A percentile compares a stretch with the other conserved stretches of the same genome.
phyloP scores from a whole-genome alignment of 305 asterid genomes.

The Fraxinus albicans region DNA sequence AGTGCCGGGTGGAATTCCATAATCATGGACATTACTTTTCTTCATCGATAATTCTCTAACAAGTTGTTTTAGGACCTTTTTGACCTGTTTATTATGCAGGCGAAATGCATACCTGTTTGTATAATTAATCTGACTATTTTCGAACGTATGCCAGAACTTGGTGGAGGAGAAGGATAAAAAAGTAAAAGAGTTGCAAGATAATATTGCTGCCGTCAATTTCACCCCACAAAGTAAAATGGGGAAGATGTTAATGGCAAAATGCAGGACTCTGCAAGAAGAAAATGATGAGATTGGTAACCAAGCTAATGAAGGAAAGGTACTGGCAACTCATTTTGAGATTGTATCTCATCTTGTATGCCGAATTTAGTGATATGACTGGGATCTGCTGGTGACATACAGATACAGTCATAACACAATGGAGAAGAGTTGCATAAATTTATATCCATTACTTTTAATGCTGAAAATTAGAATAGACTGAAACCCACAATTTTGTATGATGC shows the following conservation, averaged over 20 bases:
- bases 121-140: not conserved
- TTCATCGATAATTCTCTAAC: not conserved
- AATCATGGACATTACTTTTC: not conserved
- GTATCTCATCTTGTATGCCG: slow-evolving; percentile 1
- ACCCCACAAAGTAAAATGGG: slow-evolving; percentile 99
- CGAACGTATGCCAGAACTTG: slow-evolving; percentile 57
- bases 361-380: not conserved
- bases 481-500: not conserved
- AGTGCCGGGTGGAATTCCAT: not conserved
- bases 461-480: not conserved
- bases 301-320: slow-evolving; percentile 98
- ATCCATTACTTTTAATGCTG: slow-evolving; percentile 15
- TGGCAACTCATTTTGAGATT: slow-evolving; percentile 12
- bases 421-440: not conserved
- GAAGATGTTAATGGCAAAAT: slow-evolving; percentile 92
- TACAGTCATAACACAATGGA: not conserved
- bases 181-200: slow-evolving; percentile 87
- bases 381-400: not conserved
- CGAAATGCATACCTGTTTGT: not conserved
- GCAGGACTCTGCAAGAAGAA: slow-evolving; percentile 93
- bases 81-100: not conserved
- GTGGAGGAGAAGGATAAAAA: slow-evolving; percentile 97
- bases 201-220: slow-evolving; percentile 87
- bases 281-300: slow-evolving; percentile 96
- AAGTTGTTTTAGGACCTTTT: not conserved